These are phyloP conservation scores for Flaveria ramosissima DNA, from an alignment of 129 eudicot species.

Conservation along the genomic window DNA sequence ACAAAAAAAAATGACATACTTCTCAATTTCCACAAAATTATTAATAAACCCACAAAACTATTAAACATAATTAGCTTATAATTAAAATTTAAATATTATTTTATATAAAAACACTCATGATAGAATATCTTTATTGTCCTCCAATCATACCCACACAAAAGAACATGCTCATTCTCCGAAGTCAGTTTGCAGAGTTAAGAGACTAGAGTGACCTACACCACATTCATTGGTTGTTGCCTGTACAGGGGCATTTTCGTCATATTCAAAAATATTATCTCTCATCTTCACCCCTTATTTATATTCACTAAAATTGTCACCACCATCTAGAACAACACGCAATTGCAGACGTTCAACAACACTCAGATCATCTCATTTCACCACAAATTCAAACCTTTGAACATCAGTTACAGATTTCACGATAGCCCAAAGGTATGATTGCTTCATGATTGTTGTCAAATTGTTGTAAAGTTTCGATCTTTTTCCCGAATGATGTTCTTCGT, in stretches of 20 bases:
- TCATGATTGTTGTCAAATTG: not conserved
- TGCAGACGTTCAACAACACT: slow-evolving; percentile 1
- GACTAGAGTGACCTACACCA: not conserved
- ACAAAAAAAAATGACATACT: not conserved
- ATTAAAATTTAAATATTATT: not conserved
- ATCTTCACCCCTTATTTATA: not conserved
- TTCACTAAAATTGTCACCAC: not conserved
- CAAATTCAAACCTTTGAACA: slow-evolving; percentile 10
- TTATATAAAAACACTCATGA: not conserved
- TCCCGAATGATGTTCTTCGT: not conserved
- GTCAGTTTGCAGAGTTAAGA: not conserved
- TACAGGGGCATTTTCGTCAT: slow-evolving; percentile 22
- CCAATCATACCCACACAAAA: slow-evolving; percentile 12
- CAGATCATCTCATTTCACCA: not conserved
- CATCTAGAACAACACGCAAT: slow-evolving; percentile 20
- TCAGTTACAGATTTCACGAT: not conserved
- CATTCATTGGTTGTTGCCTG: not conserved
- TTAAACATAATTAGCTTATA: too few relatives aligned
- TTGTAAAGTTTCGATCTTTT: not conserved
- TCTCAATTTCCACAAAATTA: not conserved
- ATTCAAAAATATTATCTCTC: slow-evolving; percentile 9
- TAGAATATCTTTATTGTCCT: not conserved
- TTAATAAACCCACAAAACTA: not conserved
- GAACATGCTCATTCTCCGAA: not conserved
- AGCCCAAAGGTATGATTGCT: slow-evolving; percentile 13